A percentile compares a stretch with the other conserved stretches of the same genome.
phyloP scores from a whole-genome alignment of 2,329 filamentous ascomycete genomes.

The Neopestalotiopsis clavispora region DNA sequence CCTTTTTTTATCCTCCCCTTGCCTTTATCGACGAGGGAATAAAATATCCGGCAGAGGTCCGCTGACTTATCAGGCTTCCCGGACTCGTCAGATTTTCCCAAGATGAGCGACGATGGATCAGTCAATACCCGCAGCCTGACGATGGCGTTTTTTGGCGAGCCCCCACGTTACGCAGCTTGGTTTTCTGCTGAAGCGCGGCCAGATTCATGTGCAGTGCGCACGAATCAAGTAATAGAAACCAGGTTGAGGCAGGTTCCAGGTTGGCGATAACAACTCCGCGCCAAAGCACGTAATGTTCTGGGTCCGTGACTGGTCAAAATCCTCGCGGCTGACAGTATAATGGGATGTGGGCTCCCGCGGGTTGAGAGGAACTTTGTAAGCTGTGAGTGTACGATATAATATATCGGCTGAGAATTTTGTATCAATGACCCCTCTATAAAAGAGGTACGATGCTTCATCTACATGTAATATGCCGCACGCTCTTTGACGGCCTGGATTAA shows the following conservation, averaged over 20 bases:
- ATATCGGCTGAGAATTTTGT: not conserved
- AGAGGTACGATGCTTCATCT: not conserved
- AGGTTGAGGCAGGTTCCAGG: slow-evolving; percentile 10
- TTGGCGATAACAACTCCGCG: slow-evolving; percentile 13
- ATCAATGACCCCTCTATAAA: not conserved
- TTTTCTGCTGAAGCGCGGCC: not conserved
- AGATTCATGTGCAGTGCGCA: slow-evolving; percentile 5
- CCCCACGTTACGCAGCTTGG: slow-evolving; percentile 10
- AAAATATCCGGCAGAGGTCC: not conserved
- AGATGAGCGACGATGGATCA: not conserved
- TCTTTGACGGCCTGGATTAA: not conserved
- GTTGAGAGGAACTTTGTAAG: not conserved
- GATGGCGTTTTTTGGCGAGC: not conserved
- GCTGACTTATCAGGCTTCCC: not conserved
- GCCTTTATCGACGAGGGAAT: not conserved
- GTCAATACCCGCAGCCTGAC: not conserved
- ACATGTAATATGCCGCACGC: not conserved
- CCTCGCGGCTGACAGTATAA: slow-evolving; percentile 2
- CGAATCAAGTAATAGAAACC: slow-evolving; percentile 18
- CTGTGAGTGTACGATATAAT: slow-evolving; percentile 3
- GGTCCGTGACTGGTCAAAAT: slow-evolving; percentile 9
- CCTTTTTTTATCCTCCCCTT: not conserved
- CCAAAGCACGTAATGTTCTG: slow-evolving; percentile 14
- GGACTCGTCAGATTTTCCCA: not conserved
- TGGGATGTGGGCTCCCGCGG: not conserved